phyloP scores from a whole-genome alignment of 2,329 filamentous ascomycete species.

The Ophiostoma piceae region DNA sequence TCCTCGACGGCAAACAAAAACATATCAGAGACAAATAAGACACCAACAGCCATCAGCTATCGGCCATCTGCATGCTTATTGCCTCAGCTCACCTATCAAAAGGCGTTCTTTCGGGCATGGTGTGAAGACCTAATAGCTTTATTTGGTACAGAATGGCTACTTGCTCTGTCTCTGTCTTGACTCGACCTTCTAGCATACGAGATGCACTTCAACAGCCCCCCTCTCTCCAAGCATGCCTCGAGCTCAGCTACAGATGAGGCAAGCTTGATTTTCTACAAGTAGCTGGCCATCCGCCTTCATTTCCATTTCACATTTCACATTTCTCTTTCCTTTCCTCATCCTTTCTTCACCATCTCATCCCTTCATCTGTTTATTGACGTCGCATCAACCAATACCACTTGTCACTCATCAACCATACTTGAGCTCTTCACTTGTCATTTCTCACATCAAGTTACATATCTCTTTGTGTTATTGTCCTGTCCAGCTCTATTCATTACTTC shows the following conservation, averaged over 20 bases:
- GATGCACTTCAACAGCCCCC: neutral
- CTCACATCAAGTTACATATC: neutral
- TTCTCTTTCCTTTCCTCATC: neutral
- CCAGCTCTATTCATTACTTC: neutral
- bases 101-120: neutral
- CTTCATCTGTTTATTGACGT: neutral
- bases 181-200: neutral
- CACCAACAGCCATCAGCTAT: neutral
- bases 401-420: neutral
- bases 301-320: neutral
- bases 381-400: neutral
- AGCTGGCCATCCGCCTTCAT: neutral
- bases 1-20: neutral
- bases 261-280: neutral
- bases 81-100: neutral
- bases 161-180: neutral
- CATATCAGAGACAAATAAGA: neutral
- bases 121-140: neutral
- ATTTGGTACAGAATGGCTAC: neutral
- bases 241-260: neutral
- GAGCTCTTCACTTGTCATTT: neutral
- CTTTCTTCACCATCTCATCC: neutral
- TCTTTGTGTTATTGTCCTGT: neutral
- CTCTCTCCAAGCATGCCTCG: neutral
- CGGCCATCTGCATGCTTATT: neutral